These are phyloP conservation scores for Tilletia caries DNA, from an alignment of 1,284 basidiomycete genomes.

Conservation along the genomic window DNA sequence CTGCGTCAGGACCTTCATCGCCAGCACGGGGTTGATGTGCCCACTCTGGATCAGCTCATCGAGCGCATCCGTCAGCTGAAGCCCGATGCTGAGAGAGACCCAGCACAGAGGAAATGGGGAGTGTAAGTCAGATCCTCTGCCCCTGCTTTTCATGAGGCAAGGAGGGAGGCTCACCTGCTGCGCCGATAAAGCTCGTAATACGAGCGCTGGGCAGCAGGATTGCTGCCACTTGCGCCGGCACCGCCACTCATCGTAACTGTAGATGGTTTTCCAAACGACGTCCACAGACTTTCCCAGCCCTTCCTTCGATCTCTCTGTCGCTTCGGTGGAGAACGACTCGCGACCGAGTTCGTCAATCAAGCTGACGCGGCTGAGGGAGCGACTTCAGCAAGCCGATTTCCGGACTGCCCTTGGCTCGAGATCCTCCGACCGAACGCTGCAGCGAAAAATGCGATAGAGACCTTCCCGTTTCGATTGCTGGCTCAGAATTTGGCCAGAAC, in stretches of 20 bases:
- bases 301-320: too few species aligned
- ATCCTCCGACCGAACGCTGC: too few species aligned
- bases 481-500: background rate
- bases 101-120: background rate
- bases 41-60: constrained; percentile 97
- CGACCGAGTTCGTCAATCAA: too few species aligned
- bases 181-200: constrained; percentile 24
- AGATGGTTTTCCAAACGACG: too few species aligned
- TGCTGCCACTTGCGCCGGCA: background rate
- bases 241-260: background rate
- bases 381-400: too few species aligned
- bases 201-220: background rate
- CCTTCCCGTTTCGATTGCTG: too few species aligned
- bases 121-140: background rate
- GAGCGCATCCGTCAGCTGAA: constrained; percentile 95
- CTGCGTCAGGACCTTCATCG: constrained; percentile 81
- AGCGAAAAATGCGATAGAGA: too few species aligned
- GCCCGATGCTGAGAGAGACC: constrained; percentile 73
- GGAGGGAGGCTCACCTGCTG: constrained; percentile 18
- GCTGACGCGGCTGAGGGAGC: too few species aligned
- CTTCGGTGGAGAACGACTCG: too few species aligned
- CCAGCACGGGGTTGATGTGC: constrained; percentile 92
- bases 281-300: too few species aligned
- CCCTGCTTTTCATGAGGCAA: background rate
- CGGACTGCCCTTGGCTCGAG: too few species aligned